These are phyloP conservation scores for Trypanosomatidae sp. DNA, from an alignment of 208 protist species.

Conservation along the genomic window DNA sequence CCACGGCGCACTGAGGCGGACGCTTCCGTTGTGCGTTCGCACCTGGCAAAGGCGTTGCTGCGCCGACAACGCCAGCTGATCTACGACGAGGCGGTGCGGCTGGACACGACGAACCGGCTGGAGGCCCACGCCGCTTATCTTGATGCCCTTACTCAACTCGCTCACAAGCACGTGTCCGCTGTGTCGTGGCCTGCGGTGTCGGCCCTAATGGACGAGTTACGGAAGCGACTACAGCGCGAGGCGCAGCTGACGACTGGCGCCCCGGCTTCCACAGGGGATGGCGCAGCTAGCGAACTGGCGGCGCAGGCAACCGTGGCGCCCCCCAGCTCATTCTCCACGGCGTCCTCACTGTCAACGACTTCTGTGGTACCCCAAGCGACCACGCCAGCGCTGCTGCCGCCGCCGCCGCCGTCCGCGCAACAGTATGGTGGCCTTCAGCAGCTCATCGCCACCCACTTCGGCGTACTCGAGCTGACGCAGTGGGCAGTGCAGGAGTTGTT, in stretches of 20 bases:
- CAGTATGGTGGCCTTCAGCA: constrained; percentile 30
- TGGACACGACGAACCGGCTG: constrained; percentile 37
- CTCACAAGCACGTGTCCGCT: constrained; percentile 27
- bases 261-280: constrained; percentile 4
- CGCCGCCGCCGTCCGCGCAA: background rate
- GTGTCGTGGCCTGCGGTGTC: constrained; percentile 30
- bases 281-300: background rate
- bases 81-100: constrained; percentile 31
- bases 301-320: background rate
- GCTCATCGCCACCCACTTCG: constrained; percentile 41
- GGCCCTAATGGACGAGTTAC: constrained; percentile 31
- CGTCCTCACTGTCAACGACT: background rate
- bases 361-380: background rate
- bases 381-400: background rate
- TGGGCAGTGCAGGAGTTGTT: constrained; percentile 59
- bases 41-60: constrained; percentile 31
- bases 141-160: constrained; percentile 43
- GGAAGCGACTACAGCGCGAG: constrained; percentile 31
- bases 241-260: constrained; percentile 24
- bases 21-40: constrained; percentile 4
- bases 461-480: constrained; percentile 46
- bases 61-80: constrained; percentile 37
- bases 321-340: background rate
- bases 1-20: background rate
- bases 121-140: constrained; percentile 43